Percentiles rank a stretch among this genome's conserved stretches.
These are phyloP conservation scores for Leucosporidium yakuticum DNA, from an alignment of 768 basidiomycete genomes.

Conservation along the genomic window DNA sequence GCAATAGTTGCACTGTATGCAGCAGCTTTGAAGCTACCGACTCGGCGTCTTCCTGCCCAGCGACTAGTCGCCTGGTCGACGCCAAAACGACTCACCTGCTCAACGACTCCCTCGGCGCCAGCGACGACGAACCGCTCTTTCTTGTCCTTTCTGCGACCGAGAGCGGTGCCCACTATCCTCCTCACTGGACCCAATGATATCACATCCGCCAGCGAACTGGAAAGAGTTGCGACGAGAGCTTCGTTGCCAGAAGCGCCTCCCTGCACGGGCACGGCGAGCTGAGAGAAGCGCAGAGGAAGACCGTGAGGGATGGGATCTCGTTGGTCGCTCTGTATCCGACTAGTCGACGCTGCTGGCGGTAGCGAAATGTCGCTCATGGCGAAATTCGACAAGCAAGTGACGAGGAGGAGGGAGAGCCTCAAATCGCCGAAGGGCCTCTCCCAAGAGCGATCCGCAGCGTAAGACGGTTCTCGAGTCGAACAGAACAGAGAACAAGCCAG, in stretches of 20 bases:
- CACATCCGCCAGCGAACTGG: constrained; percentile 5
- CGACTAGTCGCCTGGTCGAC: not conserved
- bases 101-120: constrained; percentile 26
- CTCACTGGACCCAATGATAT: constrained; percentile 18
- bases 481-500: not conserved
- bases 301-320: constrained; percentile 14
- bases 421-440: not conserved
- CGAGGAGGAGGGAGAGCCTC: not conserved
- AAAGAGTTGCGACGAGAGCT: constrained; percentile 20
- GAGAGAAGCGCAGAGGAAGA: constrained; percentile 25
- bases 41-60: not conserved
- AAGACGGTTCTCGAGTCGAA: not conserved
- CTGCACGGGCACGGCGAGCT: constrained; percentile 21
- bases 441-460: not conserved
- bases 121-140: constrained; percentile 12
- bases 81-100: constrained; percentile 21
- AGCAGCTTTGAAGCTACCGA: not conserved
- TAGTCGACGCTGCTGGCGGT: too few species aligned
- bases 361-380: not conserved
- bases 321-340: too few species aligned
- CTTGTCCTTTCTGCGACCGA: too few species aligned
- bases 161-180: not conserved
- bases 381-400: not conserved
- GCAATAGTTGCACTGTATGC: not conserved
- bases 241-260: constrained; percentile 16